These are phyloP conservation scores for Cardamine chenopodiifolia DNA, from an alignment of 345 rosid species.

Conservation along the genomic window DNA sequence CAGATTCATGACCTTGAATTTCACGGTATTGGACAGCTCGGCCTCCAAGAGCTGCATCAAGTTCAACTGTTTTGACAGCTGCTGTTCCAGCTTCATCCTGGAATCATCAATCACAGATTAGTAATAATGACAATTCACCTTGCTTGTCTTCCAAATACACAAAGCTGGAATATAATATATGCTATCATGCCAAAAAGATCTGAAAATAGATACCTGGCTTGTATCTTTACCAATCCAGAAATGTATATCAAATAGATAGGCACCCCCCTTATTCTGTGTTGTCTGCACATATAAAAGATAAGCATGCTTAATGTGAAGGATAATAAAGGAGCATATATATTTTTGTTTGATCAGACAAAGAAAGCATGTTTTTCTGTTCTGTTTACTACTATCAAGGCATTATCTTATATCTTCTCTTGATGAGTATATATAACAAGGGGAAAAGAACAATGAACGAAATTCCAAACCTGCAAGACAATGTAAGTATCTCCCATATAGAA, in stretches of 20 bases:
- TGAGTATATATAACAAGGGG: background rate
- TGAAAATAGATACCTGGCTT: slow-evolving; percentile 67
- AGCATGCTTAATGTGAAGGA: slow-evolving; percentile 20
- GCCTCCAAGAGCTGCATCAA: slow-evolving; percentile 94
- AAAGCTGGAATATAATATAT: slow-evolving; percentile 8
- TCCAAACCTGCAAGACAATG: slow-evolving; percentile 82
- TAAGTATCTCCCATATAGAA: slow-evolving; percentile 95
- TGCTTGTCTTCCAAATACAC: slow-evolving; percentile 5
- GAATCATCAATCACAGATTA: slow-evolving; percentile 27
- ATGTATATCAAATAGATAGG: slow-evolving; percentile 83
- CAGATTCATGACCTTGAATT: slow-evolving; percentile 97
- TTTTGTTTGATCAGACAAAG: slow-evolving; percentile 29
- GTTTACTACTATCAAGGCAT: slow-evolving; percentile 16
- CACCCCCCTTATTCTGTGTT: slow-evolving; percentile 75
- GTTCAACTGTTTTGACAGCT: slow-evolving; percentile 95
- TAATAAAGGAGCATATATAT: background rate
- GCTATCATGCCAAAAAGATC: slow-evolving; percentile 9
- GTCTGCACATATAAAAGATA: slow-evolving; percentile 59
- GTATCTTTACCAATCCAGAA: slow-evolving; percentile 99
- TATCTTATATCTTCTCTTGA: background rate
- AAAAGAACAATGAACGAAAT: slow-evolving; percentile 12
- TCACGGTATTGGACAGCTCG: slow-evolving; percentile 99
- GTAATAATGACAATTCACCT: slow-evolving; percentile 17
- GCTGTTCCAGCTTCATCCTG: slow-evolving; percentile 99
- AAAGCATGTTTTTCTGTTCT: slow-evolving; percentile 27